Conservation (phyloP, 192 early-diverging fungal genomes). For the Coemansia sp. region DNA sequence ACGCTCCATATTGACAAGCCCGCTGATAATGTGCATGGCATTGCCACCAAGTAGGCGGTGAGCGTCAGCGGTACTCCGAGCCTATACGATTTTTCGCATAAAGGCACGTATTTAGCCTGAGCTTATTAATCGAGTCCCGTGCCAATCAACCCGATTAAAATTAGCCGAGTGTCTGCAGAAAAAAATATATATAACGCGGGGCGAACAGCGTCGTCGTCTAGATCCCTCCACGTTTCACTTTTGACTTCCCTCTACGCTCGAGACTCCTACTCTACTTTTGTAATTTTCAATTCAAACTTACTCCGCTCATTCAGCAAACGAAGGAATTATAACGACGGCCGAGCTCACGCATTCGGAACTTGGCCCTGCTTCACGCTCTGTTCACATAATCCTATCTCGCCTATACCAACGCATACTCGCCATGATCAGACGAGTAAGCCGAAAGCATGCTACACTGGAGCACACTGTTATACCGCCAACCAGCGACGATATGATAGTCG, state of each 20-base stretch:
- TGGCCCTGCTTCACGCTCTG: neutral
- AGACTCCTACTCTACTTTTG: neutral
- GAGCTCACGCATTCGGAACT: neutral
- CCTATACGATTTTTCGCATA: neutral
- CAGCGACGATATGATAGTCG: neutral
- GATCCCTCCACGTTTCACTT: neutral
- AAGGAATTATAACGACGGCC: neutral
- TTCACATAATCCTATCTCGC: neutral
- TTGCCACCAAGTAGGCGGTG: neutral
- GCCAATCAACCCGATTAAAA: neutral
- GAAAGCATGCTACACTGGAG: neutral
- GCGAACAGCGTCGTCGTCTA: neutral
- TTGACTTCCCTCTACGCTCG: neutral
- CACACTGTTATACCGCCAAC: neutral
- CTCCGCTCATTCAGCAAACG: neutral
- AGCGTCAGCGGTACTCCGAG: neutral
- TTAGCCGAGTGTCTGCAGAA: neutral
- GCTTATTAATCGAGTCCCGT: neutral
- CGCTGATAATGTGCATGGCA: neutral
- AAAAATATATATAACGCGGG: neutral
- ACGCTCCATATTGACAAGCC: neutral
- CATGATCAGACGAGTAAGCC: neutral
- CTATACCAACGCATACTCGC: neutral
- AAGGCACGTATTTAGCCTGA: neutral
- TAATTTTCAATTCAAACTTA: neutral